These are phyloP conservation scores for Monosporascus sp. DNA, from an alignment of 2,329 filamentous ascomycete genomes.

Conservation along the genomic window DNA sequence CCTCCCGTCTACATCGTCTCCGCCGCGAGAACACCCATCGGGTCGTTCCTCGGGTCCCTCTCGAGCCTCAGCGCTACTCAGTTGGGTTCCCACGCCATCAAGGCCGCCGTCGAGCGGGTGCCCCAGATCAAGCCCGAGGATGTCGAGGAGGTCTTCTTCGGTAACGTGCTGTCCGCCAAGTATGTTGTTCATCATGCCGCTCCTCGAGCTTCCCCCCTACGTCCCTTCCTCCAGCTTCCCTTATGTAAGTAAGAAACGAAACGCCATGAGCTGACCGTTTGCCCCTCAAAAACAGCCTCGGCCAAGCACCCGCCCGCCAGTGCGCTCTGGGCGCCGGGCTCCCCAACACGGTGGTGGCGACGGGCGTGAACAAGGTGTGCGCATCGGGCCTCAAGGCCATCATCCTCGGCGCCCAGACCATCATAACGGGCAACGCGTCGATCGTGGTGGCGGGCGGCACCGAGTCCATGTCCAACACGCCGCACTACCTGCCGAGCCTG, in stretches of 20 bases:
- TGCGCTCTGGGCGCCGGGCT: slow-evolving; percentile 88
- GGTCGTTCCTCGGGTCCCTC: slow-evolving; percentile 93
- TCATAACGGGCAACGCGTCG: slow-evolving; percentile 91
- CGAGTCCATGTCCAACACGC: slow-evolving; percentile 97
- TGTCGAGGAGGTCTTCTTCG: slow-evolving; percentile 95
- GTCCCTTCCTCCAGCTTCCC: background rate
- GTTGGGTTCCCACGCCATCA: slow-evolving; percentile 87
- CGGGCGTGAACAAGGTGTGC: slow-evolving; percentile 98
- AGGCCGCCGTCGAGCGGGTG: slow-evolving; percentile 79
- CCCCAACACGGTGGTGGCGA: slow-evolving; percentile 71
- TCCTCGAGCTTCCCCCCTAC: slow-evolving; percentile 1
- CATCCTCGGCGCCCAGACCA: slow-evolving; percentile 91
- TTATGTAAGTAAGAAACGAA: slow-evolving; percentile 5
- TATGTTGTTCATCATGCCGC: slow-evolving; percentile 40
- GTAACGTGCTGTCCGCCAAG: slow-evolving; percentile 97
- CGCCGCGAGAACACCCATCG: slow-evolving; percentile 81
- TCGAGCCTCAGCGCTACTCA: slow-evolving; percentile 81
- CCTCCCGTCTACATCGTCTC: slow-evolving; percentile 96
- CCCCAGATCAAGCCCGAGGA: slow-evolving; percentile 81
- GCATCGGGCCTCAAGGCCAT: slow-evolving; percentile 92
- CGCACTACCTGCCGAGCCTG: slow-evolving; percentile 87
- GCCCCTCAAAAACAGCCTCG: slow-evolving; percentile 55
- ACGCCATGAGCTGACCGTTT: slow-evolving; percentile 6
- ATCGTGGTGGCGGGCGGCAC: slow-evolving; percentile 91
- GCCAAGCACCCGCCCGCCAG: slow-evolving; percentile 94